Evolutionary conservation across 192 early-diverging fungal species (phyloP).

Genomic region (Umbelopsis vinacea): DNA sequence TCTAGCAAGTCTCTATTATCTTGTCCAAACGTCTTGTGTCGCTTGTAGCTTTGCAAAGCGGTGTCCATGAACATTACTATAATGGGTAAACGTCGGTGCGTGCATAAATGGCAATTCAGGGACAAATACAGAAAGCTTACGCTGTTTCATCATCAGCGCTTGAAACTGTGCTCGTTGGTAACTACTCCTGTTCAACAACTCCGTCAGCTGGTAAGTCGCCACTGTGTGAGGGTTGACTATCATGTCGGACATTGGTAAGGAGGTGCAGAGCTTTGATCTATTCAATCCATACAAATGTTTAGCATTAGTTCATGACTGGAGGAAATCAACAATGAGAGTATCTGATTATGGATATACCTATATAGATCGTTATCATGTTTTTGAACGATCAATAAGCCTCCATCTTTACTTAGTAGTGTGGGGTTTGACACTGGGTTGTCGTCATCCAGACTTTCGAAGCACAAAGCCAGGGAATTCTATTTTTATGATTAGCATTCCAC

Average conservation of each 20-base stretch:
- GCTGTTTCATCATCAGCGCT: background rate
- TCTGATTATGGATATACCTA: background rate
- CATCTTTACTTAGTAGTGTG: background rate
- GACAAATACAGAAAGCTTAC: constrained; percentile 17
- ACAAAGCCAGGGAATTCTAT: constrained; percentile 9
- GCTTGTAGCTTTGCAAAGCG: background rate
- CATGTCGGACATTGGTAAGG: too few relatives aligned
- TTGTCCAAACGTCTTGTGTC: background rate
- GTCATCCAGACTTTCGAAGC: background rate
- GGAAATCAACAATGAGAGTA: background rate
- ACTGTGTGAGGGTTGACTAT: background rate
- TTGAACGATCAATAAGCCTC: background rate
- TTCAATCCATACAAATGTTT: background rate
- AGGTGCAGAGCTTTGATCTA: background rate
- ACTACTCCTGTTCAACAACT: background rate
- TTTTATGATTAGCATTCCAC: background rate
- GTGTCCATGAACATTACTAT: constrained; percentile 14
- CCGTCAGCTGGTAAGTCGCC: background rate
- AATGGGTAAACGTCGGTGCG: constrained; percentile 1
- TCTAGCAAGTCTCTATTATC: background rate
- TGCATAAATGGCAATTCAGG: constrained; percentile 15
- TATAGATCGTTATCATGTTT: background rate
- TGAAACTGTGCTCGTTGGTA: background rate
- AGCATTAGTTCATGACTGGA: background rate
- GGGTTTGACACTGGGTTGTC: background rate